phyloP scores from a whole-genome alignment of 306 rosid species.

The Casuarina cunninghamiana region DNA sequence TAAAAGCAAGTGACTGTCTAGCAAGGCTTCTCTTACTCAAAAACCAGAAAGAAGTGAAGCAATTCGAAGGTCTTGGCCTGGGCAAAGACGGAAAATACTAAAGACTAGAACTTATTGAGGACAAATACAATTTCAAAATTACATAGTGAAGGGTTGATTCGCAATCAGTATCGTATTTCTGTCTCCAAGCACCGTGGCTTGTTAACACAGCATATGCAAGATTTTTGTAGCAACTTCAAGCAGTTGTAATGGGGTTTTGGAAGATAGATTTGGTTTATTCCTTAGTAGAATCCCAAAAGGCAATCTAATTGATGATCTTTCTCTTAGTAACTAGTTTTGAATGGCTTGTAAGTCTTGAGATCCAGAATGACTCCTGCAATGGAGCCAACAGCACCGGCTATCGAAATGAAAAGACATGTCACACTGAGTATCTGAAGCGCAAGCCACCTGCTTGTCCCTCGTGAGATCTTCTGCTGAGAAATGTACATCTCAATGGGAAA shows the following conservation, averaged over 20 bases:
- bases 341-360: conserved; percentile 66
- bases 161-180: background rate
- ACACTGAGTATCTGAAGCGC: conserved; percentile 56
- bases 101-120: background rate
- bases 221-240: background rate
- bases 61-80: no score
- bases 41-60: no score
- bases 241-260: background rate
- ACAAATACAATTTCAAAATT: background rate
- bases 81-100: background rate
- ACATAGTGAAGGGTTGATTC: background rate
- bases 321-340: conserved; percentile 55
- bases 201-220: background rate
- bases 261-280: conserved; percentile 5
- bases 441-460: conserved; percentile 57
- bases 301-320: background rate
- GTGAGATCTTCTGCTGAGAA: conserved; percentile 51
- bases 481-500: conserved; percentile 79
- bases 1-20: no score
- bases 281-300: conserved; percentile 1
- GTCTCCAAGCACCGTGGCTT: background rate
- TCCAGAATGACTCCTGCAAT: conserved; percentile 68
- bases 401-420: conserved; percentile 48
- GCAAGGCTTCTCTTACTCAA: no score
- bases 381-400: conserved; percentile 69